Conservation (phyloP, 176 grass and related monocot genomes). For the Alloteropsis semialata region DNA sequence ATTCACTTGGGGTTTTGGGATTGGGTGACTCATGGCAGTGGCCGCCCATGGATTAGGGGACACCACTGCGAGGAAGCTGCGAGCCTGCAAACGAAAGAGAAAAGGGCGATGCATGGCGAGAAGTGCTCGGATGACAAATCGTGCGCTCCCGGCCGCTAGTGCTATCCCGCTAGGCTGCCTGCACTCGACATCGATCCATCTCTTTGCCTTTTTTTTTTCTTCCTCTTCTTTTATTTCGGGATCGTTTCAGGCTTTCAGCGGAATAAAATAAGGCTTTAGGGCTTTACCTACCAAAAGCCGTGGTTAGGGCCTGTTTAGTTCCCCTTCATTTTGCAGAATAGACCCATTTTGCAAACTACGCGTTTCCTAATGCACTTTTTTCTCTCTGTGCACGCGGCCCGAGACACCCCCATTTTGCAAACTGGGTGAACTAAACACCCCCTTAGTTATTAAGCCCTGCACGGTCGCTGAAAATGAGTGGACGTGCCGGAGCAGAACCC, state of each 20-base stretch:
- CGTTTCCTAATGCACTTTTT: too few relatives aligned
- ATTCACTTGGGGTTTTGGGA: neutral
- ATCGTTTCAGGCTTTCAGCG: neutral
- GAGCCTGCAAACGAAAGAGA: neutral
- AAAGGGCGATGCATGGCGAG: neutral
- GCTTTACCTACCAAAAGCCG: conserved; percentile 27
- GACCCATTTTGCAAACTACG: too few relatives aligned
- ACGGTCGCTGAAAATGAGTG: neutral
- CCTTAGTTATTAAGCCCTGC: neutral
- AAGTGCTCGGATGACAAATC: conserved; percentile 21
- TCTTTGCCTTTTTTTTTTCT: neutral
- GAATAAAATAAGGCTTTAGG: neutral
- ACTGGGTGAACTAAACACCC: too few relatives aligned
- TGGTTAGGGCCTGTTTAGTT: too few relatives aligned
- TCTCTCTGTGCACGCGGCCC: too few relatives aligned
- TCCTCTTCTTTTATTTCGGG: neutral
- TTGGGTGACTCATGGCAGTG: neutral
- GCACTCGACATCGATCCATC: neutral
- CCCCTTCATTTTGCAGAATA: too few relatives aligned
- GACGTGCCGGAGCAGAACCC: neutral
- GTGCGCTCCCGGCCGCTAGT: neutral
- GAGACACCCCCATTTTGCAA: too few relatives aligned
- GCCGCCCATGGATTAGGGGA: neutral
- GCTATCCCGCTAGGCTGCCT: neutral
- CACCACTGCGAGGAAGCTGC: neutral